Percentiles rank a stretch among this genome's conserved stretches.
These are phyloP conservation scores for Cucurbita argyrosperma DNA, from an alignment of 306 rosid genomes.

Conservation along the genomic window DNA sequence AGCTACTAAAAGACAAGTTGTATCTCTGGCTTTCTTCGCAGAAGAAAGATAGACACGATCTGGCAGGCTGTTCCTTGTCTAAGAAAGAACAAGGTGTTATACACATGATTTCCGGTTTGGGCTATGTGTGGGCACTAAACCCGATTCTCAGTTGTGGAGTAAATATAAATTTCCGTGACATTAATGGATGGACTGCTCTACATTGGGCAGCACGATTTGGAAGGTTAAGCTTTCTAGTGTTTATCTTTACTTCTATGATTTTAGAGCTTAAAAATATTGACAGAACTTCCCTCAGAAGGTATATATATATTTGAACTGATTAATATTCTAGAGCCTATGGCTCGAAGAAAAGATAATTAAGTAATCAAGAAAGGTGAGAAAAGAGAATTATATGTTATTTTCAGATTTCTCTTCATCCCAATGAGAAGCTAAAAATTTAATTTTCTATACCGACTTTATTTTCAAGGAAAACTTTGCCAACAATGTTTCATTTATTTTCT, in stretches of 20 bases:
- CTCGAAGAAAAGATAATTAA: not conserved
- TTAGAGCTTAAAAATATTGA: not conserved
- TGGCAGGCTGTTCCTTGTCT: conserved; percentile 52
- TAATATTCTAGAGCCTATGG: not conserved
- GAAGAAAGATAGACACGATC: conserved; percentile 25
- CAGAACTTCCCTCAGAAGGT: not conserved
- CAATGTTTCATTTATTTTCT: not conserved
- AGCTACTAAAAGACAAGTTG: conserved; percentile 72
- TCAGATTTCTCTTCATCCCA: not conserved
- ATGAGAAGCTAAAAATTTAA: not conserved
- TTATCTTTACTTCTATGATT: conserved; percentile 6
- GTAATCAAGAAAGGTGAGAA: not conserved
- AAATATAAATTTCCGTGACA: conserved; percentile 83
- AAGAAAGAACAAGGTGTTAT: conserved; percentile 85
- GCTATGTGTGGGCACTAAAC: conserved; percentile 80
- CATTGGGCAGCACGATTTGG: conserved; percentile 97
- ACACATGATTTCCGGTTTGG: conserved; percentile 87
- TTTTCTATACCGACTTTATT: not conserved
- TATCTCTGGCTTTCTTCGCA: conserved; percentile 55
- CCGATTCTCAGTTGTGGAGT: conserved; percentile 64
- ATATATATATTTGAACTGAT: not conserved
- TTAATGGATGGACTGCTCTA: conserved; percentile 85
- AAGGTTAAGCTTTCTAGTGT: conserved; percentile 29
- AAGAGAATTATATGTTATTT: not conserved
- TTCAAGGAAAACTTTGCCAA: not conserved